Evolutionary conservation across 805 yeast species (phyloP).

Genomic region (Candida taoyuanica): DNA sequence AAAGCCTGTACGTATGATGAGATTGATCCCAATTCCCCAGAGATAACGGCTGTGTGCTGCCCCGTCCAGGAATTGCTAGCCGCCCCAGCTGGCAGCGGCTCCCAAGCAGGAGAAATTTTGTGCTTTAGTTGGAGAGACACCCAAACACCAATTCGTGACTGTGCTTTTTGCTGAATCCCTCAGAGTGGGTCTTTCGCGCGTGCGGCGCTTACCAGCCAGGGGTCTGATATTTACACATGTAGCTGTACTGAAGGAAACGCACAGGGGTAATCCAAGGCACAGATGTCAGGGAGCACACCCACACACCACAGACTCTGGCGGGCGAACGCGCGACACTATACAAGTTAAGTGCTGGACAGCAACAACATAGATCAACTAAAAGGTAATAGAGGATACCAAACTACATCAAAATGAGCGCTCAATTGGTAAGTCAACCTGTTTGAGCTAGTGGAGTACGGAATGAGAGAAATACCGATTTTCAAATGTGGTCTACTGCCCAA

Average conservation of each 20-base stretch:
- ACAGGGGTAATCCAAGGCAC: not conserved
- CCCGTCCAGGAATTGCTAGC: not conserved
- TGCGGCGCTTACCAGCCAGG: conserved; percentile 1
- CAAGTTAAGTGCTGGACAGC: conserved; percentile 10
- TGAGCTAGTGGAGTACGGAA: conserved; percentile 8
- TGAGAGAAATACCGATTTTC: not conserved
- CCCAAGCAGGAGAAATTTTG: no score
- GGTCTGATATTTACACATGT: conserved; percentile 9
- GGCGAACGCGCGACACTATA: conserved; percentile 7
- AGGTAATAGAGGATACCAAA: conserved; percentile 9
- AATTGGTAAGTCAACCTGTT: conserved; percentile 26
- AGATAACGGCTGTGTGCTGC: not conserved
- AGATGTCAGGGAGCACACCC: conserved; percentile 8
- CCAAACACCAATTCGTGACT: conserved; percentile 6
- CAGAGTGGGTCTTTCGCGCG: not conserved
- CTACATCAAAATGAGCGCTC: conserved; percentile 29
- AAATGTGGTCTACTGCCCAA: not conserved
- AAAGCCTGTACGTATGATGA: no score
- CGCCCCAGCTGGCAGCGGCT: no score
- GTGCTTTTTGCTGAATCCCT: not conserved
- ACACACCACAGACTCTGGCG: conserved; percentile 19
- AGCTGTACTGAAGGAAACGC: not conserved
- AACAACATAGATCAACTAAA: conserved; percentile 1
- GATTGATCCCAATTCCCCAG: no score
- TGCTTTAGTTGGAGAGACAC: not conserved